Conservation (phyloP, 1,139 yeast genomes). For the Taphrina confusa region DNA sequence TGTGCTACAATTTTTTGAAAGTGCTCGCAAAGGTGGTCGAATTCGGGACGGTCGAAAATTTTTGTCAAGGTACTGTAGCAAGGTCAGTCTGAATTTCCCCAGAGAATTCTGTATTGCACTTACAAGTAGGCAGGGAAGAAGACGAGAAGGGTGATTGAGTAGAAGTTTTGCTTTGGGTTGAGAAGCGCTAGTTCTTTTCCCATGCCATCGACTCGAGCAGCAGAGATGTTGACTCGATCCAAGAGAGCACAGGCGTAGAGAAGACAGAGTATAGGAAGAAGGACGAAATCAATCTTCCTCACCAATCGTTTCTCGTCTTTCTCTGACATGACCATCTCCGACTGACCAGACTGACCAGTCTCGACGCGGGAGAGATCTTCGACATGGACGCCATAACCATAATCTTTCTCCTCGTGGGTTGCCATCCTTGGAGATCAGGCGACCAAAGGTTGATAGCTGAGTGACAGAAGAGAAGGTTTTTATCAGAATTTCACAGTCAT, state of each 20-base stretch:
- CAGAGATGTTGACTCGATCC: conserved; percentile 64
- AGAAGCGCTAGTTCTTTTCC: conserved; percentile 51
- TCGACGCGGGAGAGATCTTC: conserved; percentile 17
- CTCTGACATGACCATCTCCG: conserved; percentile 19
- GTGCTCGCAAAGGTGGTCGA: no score
- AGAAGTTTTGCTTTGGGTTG: conserved; percentile 50
- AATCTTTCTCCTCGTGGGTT: neutral
- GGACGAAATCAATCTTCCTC: conserved; percentile 55
- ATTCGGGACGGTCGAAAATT: no score
- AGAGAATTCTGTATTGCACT: neutral
- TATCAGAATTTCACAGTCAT: no score
- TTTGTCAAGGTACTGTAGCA: no score
- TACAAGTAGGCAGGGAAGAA: conserved; percentile 68
- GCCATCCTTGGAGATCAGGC: neutral
- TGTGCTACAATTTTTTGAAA: no score
- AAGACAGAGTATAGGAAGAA: conserved; percentile 59
- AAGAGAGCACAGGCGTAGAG: conserved; percentile 62
- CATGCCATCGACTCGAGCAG: conserved; percentile 62
- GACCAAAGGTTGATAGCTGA: neutral
- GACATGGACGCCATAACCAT: conserved; percentile 7
- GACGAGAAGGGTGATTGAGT: conserved; percentile 60
- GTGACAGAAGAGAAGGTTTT: no score
- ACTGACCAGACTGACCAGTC: conserved; percentile 18
- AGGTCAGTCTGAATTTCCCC: neutral
- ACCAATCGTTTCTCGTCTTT: conserved; percentile 43